Base-by-base conservation (phyloP, 2,329 filamentous ascomycete genomes). In the Talaromyces sp. region DNA sequence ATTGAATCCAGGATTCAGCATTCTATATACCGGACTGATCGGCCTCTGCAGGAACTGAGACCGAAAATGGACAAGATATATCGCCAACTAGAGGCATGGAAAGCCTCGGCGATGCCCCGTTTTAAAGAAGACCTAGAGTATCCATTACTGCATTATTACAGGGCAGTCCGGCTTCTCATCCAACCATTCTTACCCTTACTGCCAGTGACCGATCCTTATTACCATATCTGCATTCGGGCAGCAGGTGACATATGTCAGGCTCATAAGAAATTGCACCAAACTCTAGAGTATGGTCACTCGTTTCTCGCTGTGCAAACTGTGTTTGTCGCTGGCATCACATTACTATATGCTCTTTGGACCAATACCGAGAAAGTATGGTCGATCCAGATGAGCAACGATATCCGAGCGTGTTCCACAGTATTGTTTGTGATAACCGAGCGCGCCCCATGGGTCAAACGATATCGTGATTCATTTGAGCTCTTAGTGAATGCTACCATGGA, bases 1-100 rank as follows among this genome's bases (percentile, higher is more conserved):
- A 74, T 76, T 44, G 81, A 83, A 65, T 81, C 81, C 1, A 76
- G 76, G 18, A 82, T 83, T 33, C 80, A 83, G 64, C 75, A 80
- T 59, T 81, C 80, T n/a, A 78, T 83, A 40, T 83, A 83, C 65
- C 76, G 81, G 14, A 78, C 79, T 14, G 81, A 83, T 63, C 74
- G 76, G 40, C 75, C 79, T 2, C 70, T 82, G 4, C 71, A 75
- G 30, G 70, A 77, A 3, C 70, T 83, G 4, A 74, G 74, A n/a
- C 73, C 76, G 28, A 83, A 83, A 65, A 78, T 83, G 69, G 77
- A 80, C 63, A 74, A 71, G 5, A 72, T 82, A 1, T 77, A 80
- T 54, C 71, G 75, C 34, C 74, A 79, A 55, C 73, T 84, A 0
- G 79, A 82, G 64, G 74, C 77, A 44, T 83, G 81, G 81, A 79